Base-by-base conservation (phyloP, 2,329 filamentous ascomycete species). In the Corniculantispora saksenae region DNA sequence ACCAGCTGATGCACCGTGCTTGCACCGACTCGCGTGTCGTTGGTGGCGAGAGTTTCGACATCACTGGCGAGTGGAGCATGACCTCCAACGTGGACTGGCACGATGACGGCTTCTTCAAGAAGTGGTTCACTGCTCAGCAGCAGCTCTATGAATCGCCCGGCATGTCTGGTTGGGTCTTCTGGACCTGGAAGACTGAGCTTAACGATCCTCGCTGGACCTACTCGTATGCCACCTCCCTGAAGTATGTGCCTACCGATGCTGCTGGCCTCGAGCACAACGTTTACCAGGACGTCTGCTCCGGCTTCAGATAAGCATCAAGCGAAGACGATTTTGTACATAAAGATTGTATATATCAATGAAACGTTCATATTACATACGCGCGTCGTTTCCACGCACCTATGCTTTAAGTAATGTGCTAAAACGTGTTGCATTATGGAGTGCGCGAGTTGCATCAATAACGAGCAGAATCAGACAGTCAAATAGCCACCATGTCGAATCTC, bases 51-150 rank as follows among this genome's bases (percentile, higher is more conserved):
- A 48, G 43, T 53, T 69, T 71, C 32, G 79, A 80, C 32, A 78
- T 89, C 45, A 80, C 88, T 2, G 85, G 85, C 38, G 86, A 89
- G 71, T 89, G 84, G 80, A 82, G 81, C 66, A 72, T 89, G 54
- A 80, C 78, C 51, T 80, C 82, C 67, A 70, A 79, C 63, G 77
- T 84, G 4, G 75, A 86, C 70, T 75, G 73, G 71, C 78, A 71
- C 17, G 64, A 73, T 10, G 79, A 73, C 9, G 76, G 71, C 13
- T 89, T 87, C 71, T 89, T 88, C 74, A 75, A 68, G 64, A 76
- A 80, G 66, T 89, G 82, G 80, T 88, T 85, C 72, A 82, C 82
- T 1, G 85, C 85, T 1, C 85, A 88, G 75, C 78, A 83, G 8
- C 77, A 80, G 65, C 75, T 80, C 2, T 88, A 86, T 66, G 85